Evolutionary conservation across 495 filamentous ascomycete species (phyloP).

Genomic region (Barbatosphaeria neglecta): DNA sequence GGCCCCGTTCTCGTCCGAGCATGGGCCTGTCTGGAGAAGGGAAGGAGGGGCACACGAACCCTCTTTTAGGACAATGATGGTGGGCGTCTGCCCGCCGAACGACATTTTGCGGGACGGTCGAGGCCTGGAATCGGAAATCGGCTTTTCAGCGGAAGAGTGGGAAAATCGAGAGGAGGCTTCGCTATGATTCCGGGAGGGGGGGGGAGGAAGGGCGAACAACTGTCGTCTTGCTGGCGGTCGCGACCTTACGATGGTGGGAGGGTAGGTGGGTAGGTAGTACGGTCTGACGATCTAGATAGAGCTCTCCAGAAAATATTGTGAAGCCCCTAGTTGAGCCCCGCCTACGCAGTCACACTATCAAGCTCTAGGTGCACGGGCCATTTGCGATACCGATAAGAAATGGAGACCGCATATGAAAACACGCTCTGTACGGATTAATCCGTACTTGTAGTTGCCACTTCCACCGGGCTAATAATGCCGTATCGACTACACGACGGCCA

Average conservation of each 20-base stretch:
- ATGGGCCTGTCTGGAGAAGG: background rate
- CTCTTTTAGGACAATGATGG: constrained; percentile 97
- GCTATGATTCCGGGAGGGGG: too few species aligned
- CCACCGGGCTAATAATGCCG: too few species aligned
- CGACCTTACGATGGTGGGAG: background rate
- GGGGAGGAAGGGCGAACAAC: background rate
- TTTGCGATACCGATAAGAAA: too few species aligned
- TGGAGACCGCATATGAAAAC: too few species aligned
- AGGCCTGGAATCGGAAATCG: background rate
- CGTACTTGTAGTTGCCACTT: too few species aligned
- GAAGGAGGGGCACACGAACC: constrained; percentile 50
- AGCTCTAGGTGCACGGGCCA: too few species aligned
- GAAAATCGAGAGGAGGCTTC: background rate
- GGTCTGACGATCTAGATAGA: background rate
- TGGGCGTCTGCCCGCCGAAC: constrained; percentile 96
- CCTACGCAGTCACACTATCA: too few species aligned
- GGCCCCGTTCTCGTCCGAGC: constrained; percentile 1
- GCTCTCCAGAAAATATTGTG: background rate
- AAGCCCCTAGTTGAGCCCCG: background rate
- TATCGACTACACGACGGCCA: too few species aligned
- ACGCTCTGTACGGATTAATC: too few species aligned
- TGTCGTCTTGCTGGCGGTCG: too few species aligned
- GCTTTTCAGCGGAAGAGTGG: constrained; percentile 2
- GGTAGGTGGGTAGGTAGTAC: background rate
- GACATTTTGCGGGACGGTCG: constrained; percentile 49